Conservation (phyloP, 352 stramenopile genomes). For the Globisporangium rhizosaccharum region DNA sequence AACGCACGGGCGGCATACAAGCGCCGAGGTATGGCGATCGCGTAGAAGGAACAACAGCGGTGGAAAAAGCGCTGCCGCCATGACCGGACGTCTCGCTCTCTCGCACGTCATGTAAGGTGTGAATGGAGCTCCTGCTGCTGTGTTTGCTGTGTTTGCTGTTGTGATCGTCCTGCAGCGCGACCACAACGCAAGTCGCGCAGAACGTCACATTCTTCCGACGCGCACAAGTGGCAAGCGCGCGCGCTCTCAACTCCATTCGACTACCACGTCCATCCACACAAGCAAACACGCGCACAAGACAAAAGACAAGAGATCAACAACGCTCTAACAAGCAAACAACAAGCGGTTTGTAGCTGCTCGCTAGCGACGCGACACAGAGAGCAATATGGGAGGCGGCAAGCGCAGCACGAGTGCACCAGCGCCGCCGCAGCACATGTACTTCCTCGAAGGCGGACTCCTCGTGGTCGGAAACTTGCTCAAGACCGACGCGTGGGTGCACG, state of each 20-base stretch:
- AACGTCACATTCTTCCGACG: neutral
- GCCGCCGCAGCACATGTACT: constrained; percentile 60
- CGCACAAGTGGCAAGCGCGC: neutral
- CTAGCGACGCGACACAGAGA: too few species aligned
- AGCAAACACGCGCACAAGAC: neutral
- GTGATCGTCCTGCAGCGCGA: too few species aligned
- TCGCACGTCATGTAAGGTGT: neutral
- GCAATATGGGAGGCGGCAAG: constrained; percentile 11
- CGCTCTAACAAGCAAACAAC: neutral
- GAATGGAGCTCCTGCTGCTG: too few species aligned
- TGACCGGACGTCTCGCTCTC: neutral
- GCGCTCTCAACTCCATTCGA: neutral
- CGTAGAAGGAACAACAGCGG: neutral
- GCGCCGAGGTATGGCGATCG: neutral
- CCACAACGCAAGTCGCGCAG: constrained; percentile 11
- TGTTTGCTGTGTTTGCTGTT: too few species aligned
- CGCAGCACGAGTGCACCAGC: constrained; percentile 10
- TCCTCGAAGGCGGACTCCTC: constrained; percentile 64
- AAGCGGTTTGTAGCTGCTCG: too few species aligned
- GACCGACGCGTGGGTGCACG: constrained; percentile 61
- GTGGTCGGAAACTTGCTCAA: constrained; percentile 66
- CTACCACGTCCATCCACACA: neutral
- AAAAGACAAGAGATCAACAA: too few species aligned
- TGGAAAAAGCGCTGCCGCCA: neutral
- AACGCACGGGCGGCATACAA: neutral